These are phyloP conservation scores for Wickerhamomyces queroliae DNA, from an alignment of 805 yeast species.

Conservation along the genomic window DNA sequence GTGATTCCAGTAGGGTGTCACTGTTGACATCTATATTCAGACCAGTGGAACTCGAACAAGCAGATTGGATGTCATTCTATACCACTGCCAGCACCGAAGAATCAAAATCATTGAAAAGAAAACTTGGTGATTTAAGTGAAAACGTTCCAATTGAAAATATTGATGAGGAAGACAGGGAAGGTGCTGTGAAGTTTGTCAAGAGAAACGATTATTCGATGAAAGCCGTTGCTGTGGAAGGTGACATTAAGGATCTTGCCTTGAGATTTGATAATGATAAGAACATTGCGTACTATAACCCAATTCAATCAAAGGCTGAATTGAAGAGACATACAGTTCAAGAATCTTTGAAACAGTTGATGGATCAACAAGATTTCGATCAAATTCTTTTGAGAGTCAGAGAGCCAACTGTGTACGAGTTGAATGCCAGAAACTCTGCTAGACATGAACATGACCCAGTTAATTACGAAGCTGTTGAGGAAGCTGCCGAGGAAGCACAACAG, in stretches of 20 bases:
- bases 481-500: slow-evolving; percentile 25
- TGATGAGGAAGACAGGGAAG: slow-evolving; percentile 30
- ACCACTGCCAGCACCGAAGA: slow-evolving; percentile 39
- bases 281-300: slow-evolving; percentile 71
- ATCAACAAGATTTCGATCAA: slow-evolving; percentile 53
- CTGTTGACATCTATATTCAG: slow-evolving; percentile 58
- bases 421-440: slow-evolving; percentile 61
- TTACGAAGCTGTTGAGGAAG: slow-evolving; percentile 52
- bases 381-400: slow-evolving; percentile 62
- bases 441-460: slow-evolving; percentile 75
- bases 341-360: slow-evolving; percentile 45
- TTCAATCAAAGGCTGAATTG: slow-evolving; percentile 71
- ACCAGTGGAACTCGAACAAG: slow-evolving; percentile 62
- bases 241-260: slow-evolving; percentile 53
- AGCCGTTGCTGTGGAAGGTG: slow-evolving; percentile 24
- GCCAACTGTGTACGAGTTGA: slow-evolving; percentile 64
- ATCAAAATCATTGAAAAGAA: slow-evolving; percentile 30
- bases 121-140: slow-evolving; percentile 44
- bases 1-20: slow-evolving; percentile 17
- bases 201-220: slow-evolving; percentile 78
- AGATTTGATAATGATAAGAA: slow-evolving; percentile 48
- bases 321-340: slow-evolving; percentile 72
- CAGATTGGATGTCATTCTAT: slow-evolving; percentile 75
- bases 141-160: slow-evolving; percentile 33
- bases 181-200: slow-evolving; percentile 55